Percentiles rank a stretch among this genome's conserved stretches.
Conservation (phyloP, 768 basidiomycete species). For the Austroboletus eburneus region DNA sequence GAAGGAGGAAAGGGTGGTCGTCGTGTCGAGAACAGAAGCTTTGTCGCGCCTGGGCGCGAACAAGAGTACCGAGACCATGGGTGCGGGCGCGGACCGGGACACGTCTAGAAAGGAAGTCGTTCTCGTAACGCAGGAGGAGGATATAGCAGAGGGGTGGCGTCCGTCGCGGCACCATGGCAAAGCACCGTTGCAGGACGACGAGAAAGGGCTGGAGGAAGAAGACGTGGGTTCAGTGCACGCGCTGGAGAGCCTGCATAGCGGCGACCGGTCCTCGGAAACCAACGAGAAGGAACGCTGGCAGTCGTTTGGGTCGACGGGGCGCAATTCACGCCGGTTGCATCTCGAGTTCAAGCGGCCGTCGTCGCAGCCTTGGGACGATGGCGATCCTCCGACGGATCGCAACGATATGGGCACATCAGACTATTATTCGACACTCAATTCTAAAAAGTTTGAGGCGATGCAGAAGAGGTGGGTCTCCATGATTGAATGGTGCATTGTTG, state of each 20-base stretch:
- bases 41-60: conserved; percentile 31
- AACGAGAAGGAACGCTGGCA: conserved; percentile 28
- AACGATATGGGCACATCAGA: conserved; percentile 28
- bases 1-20: not conserved
- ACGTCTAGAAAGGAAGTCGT: conserved; percentile 19
- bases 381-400: conserved; percentile 45
- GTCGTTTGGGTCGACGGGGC: conserved; percentile 17
- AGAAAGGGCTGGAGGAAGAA: conserved; percentile 3
- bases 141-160: conserved; percentile 26
- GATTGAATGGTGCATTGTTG: not conserved
- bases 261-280: conserved; percentile 9
- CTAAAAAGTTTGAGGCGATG: conserved; percentile 41
- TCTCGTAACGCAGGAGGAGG: conserved; percentile 20
- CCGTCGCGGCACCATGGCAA: conserved; percentile 16
- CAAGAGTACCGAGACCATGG: conserved; percentile 17
- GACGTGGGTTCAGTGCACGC: conserved; percentile 13
- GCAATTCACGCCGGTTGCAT: conserved; percentile 42
- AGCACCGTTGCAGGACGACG: conserved; percentile 9
- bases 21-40: not conserved
- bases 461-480: conserved; percentile 40
- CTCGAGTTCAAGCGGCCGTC: conserved; percentile 49
- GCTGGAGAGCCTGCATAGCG: conserved; percentile 10
- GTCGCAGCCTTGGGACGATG: conserved; percentile 65
- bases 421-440: conserved; percentile 41
- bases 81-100: conserved; percentile 2